Base-by-base conservation (phyloP, 2,329 filamentous ascomycete species). In the Arachnomyces sp. region DNA sequence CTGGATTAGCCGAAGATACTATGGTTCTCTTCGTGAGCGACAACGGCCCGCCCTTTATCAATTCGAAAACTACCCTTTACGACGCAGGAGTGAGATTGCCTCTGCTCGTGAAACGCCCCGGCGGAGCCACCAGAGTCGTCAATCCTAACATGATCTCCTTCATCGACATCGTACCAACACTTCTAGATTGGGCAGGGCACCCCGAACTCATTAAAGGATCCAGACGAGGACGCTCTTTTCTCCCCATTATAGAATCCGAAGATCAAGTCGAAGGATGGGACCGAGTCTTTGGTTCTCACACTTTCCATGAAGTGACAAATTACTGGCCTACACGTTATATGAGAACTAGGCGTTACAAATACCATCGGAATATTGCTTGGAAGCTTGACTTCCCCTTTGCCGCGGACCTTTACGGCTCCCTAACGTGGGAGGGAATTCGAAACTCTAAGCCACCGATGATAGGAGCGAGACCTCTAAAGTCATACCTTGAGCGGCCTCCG, bases 291-390 rank as follows among this genome's bases (percentile, higher is more conserved):
- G 70, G 71, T 12, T 72, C 68, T 1, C 70, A 74, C 49, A 73
- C 71, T 1, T 73, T 72, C 48, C 70, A 74, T 40, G 70, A 73
- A 43, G 55, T 68, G 2, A 63, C 60, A 4, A 71, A 72, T 45
- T 73, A 72, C 53, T 74, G 64, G 61, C 70, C 71, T 0, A 74
- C 70, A 1, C 60, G 70, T 9, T 67, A 61, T 45, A 53, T 73
- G 28, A 65, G 70, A n/a, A 61, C 53, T 2, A 49, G 48, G 0
- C 51, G 54, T 4, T 71, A 61, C 58, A 73, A 73, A 48, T 73
- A 73, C 46, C 70, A 73, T 46, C 64, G 71, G 12, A 73, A 73
- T 36, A 54, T 73, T 0, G 64, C 64, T 11, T 72, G 66, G 67
- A 55, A 59, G 2, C 62, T 74, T 0, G 68, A 73, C 41, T 73